Conservation (phyloP, 352 stramenopile species). For the Phytophthora nicotianae region DNA sequence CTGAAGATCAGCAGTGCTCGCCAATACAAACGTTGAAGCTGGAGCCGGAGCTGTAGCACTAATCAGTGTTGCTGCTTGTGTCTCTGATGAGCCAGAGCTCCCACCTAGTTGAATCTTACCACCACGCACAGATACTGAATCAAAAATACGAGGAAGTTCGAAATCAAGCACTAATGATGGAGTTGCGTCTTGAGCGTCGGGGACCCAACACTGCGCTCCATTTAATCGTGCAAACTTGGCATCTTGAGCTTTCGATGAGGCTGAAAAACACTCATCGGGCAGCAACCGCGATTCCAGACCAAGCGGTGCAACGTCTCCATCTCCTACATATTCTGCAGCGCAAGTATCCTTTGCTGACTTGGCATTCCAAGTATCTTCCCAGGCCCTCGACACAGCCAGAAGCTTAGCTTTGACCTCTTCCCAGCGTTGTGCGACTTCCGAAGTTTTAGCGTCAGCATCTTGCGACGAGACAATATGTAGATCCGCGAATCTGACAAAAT, state of each 20-base stretch:
- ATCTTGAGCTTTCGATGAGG: conserved; percentile 62
- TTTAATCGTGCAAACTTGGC: conserved; percentile 69
- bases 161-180: conserved; percentile 76
- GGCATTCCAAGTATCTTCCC: conserved; percentile 42
- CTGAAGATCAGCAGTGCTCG: conserved; percentile 39
- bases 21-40: conserved; percentile 54
- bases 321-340: conserved; percentile 36
- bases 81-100: conserved; percentile 9
- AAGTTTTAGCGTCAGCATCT: conserved; percentile 10
- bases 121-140: conserved; percentile 66
- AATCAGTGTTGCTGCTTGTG: conserved; percentile 2
- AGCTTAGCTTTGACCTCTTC: conserved; percentile 42
- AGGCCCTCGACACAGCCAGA: conserved; percentile 33
- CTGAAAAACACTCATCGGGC: conserved; percentile 57
- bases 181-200: conserved; percentile 52
- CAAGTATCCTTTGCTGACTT: conserved; percentile 8
- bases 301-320: conserved; percentile 56
- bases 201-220: conserved; percentile 59
- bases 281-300: conserved; percentile 69
- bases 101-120: conserved; percentile 39
- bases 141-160: conserved; percentile 67
- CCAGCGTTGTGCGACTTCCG: conserved; percentile 35
- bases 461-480: conserved; percentile 32
- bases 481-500: conserved; percentile 64
- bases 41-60: not conserved